These are phyloP conservation scores for Alnus rubra DNA, from an alignment of 306 rosid species.

Conservation along the genomic window DNA sequence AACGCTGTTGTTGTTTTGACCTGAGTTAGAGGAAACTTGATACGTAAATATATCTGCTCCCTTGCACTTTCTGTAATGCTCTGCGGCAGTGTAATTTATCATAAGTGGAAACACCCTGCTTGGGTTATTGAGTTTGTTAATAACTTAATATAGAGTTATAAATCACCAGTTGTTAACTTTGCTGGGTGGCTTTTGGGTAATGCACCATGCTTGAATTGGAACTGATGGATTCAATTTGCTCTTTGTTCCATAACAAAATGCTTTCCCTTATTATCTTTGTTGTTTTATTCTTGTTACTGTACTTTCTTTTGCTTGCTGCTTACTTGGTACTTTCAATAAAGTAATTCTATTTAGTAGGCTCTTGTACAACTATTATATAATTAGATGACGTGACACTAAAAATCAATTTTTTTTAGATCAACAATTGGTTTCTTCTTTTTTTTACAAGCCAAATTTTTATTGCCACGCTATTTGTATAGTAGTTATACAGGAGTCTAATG, in stretches of 20 bases:
- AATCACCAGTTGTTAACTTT: not conserved
- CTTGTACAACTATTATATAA: no score
- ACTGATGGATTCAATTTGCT: not conserved
- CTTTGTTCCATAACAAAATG: not conserved
- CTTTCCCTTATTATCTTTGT: not conserved
- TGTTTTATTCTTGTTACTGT: not conserved
- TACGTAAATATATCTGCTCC: conserved; percentile 18
- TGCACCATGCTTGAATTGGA: not conserved
- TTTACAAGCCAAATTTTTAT: no score
- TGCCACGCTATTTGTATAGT: no score
- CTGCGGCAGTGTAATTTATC: conserved; percentile 25
- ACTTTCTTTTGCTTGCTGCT: not conserved
- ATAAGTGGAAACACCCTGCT: conserved; percentile 18
- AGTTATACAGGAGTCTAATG: no score
- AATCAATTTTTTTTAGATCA: no score
- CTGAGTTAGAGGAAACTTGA: conserved; percentile 23
- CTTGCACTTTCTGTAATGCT: conserved; percentile 22
- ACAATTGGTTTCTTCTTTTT: no score
- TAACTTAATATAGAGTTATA: conserved; percentile 16
- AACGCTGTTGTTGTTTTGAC: not conserved
- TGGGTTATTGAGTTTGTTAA: conserved; percentile 28
- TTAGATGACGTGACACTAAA: no score
- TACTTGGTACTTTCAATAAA: not conserved
- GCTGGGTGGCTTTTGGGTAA: not conserved
- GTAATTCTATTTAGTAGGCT: no score